phyloP scores from a whole-genome alignment of 768 basidiomycete species.

The Trametes sanguinea region DNA sequence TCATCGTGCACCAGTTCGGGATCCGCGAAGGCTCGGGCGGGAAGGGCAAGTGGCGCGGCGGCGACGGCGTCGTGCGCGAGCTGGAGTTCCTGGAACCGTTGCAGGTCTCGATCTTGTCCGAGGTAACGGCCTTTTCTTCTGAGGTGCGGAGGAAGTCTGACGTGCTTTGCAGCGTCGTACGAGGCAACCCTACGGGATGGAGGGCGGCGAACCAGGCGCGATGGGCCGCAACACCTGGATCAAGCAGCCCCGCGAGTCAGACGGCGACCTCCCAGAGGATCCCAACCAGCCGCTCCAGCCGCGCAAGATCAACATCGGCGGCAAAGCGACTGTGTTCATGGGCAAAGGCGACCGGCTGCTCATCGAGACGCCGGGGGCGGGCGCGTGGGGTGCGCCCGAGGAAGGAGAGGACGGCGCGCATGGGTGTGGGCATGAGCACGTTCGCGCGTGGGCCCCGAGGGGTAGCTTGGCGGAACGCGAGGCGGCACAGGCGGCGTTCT shows the following conservation, averaged over 20 bases:
- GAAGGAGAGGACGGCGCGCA: slow-evolving; percentile 30
- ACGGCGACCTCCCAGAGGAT: slow-evolving; percentile 60
- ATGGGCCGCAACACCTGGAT: slow-evolving; percentile 89
- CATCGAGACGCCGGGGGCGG: slow-evolving; percentile 90
- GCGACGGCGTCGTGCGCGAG: slow-evolving; percentile 83
- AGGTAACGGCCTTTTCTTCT: slow-evolving; percentile 44
- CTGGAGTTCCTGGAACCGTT: slow-evolving; percentile 80
- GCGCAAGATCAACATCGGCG: slow-evolving; percentile 82
- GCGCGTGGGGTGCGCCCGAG: slow-evolving; percentile 68
- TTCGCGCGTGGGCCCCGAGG: slow-evolving; percentile 64
- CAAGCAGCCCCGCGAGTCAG: slow-evolving; percentile 62
- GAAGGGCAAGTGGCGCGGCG: slow-evolving; percentile 71
- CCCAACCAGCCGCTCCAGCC: slow-evolving; percentile 31
- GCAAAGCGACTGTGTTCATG: slow-evolving; percentile 86
- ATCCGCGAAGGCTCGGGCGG: slow-evolving; percentile 72
- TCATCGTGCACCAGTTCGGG: slow-evolving; percentile 84
- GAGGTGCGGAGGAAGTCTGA: neutral
- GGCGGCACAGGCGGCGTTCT: slow-evolving; percentile 65
- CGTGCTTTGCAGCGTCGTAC: slow-evolving; percentile 65
- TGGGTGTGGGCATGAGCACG: slow-evolving; percentile 33
- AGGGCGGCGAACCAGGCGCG: slow-evolving; percentile 72
- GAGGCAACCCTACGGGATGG: slow-evolving; percentile 82
- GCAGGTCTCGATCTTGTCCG: slow-evolving; percentile 87
- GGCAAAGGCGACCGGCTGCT: slow-evolving; percentile 81
- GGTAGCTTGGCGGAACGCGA: slow-evolving; percentile 52